phyloP scores from a whole-genome alignment of 495 filamentous ascomycete genomes.

The Neurospora sp. region DNA sequence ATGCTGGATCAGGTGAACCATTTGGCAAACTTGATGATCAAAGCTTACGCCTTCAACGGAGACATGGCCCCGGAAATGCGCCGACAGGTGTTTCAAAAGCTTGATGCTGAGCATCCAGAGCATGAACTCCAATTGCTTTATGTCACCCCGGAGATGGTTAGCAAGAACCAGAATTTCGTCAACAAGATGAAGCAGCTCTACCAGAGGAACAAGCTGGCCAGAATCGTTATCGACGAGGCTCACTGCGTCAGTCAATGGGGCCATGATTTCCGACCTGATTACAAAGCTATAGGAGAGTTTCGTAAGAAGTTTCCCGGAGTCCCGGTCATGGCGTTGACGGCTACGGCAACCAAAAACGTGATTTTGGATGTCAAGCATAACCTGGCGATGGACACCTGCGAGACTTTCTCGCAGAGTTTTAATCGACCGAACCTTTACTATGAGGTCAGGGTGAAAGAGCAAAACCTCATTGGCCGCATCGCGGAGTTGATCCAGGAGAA shows the following conservation, averaged over 20 bases:
- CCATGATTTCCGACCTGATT: constrained; percentile 96
- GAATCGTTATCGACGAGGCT: constrained; percentile 94
- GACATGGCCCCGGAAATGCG: constrained; percentile 49
- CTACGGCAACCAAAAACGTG: constrained; percentile 89
- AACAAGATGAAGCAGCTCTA: constrained; percentile 54
- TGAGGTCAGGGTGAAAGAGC: constrained; percentile 53
- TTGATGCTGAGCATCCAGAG: constrained; percentile 55
- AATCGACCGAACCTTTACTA: constrained; percentile 89
- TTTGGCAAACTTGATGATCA: constrained; percentile 61
- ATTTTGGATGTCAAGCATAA: constrained; percentile 83
- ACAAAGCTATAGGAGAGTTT: constrained; percentile 72
- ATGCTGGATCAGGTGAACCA: constrained; percentile 95
- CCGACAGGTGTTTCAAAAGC: constrained; percentile 45
- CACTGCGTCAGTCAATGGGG: constrained; percentile 99
- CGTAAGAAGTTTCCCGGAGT: constrained; percentile 60
- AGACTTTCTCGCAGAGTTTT: constrained; percentile 80
- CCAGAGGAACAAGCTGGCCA: constrained; percentile 56
- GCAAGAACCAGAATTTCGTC: constrained; percentile 57
- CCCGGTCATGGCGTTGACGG: constrained; percentile 88
- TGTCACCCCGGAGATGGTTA: constrained; percentile 94
- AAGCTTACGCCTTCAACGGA: constrained; percentile 70
- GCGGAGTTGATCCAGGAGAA: constrained; percentile 56
- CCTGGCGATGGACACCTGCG: constrained; percentile 66
- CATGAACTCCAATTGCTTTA: constrained; percentile 75
- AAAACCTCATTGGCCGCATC: constrained; percentile 52